Evolutionary conservation across 1,139 yeast species (phyloP), one percentile per base, ranked within the genome.

Genomic region (Candida sojae): DNA sequence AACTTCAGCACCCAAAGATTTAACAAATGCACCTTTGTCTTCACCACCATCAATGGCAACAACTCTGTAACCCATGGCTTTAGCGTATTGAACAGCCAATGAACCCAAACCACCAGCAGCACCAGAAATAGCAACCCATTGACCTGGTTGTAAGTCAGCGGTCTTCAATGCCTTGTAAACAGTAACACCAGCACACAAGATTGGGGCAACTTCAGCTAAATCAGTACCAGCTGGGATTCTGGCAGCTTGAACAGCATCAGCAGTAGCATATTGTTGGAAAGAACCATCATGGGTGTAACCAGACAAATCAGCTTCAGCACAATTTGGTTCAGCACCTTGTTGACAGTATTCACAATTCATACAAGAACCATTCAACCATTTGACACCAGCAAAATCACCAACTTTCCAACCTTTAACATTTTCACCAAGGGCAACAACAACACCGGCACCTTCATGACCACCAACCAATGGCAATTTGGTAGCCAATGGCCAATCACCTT

Each of bases 381-480:
- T 86, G 63, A 86, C 74, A 64, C 93, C 95, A 50, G 93, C 95
- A 46, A 66, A 73, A 66, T 87, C 93, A 61, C 95, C 95, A 60
- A 85, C 66, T 63, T 85, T 78, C 74, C 87, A 85, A 38, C 85
- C 84, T 59, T 71, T 77, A 57, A 86, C 95, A 56, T 81, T 76
- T 40, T 72, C 72, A 62, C 93, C 95, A 73, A 81, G 57, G 78
- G 60, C 90, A 51, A 86, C 92, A 54, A 87, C 93, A 35, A 82
- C 81, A 69, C 95, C 95, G 35, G 92, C 91, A 71, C 93, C 93
- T 71, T 87, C 95, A 75, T 87, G 95, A 61, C 95, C 95, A 55
- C 90, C 91, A 46, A 85, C 88, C 57, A 84, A 71, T 23, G 90
- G 90, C 54, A 82, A 73, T 67, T 84, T 84, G 56, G 84, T 79